Base-by-base conservation (phyloP, 768 basidiomycete genomes). In the Dentipellis sp. region DNA sequence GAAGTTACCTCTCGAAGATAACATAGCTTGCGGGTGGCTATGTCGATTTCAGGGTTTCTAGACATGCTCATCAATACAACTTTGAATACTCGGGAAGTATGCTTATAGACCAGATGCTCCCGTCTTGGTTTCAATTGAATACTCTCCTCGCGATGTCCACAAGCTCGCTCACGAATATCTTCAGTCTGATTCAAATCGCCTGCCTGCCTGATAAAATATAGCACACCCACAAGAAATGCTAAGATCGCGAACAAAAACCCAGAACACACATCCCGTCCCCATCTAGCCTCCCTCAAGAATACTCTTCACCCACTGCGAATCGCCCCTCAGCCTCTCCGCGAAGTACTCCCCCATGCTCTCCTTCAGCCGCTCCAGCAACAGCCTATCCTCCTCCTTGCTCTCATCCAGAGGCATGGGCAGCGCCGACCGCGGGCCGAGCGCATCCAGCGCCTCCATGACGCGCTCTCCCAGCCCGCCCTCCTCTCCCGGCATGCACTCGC, bases 221-320 rank as follows among this genome's bases (percentile, higher is more conserved):
- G 29, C 29, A 29, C 29, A 29, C 3, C 29, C 6, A 29, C 29
- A 29, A 29, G n/a, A n/a, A n/a, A n/a, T n/a, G n/a, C n/a, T n/a
- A n/a, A n/a, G 29, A 29, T 29, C 29, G 29, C 40, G 40, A 42
- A 49, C 48, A 49, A 49, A 22, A 49, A 22, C 21, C 14, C 48
- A 34, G 48, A 21, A 49, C 21, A 16, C 9, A 29, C 4, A 23
- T 21, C 48, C 22, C 48, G 17, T 1, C 48, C 12, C 39, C 48
- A 14, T 29, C 47, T 49, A 61, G 12, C 52, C 52, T 53, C 58
- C 59, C 34, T 65, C 65, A 11, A 86, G 65, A 21, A 88, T 75
- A 22, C 80, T 79, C 59, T 75, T 67, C 5, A 84, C 83, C 88
- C 88, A 90, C 3, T 70, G 71, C 10, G 78, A 76, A 65, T 91